phyloP scores from a whole-genome alignment of 1,284 basidiomycete species.

The Sutorius eximius region DNA sequence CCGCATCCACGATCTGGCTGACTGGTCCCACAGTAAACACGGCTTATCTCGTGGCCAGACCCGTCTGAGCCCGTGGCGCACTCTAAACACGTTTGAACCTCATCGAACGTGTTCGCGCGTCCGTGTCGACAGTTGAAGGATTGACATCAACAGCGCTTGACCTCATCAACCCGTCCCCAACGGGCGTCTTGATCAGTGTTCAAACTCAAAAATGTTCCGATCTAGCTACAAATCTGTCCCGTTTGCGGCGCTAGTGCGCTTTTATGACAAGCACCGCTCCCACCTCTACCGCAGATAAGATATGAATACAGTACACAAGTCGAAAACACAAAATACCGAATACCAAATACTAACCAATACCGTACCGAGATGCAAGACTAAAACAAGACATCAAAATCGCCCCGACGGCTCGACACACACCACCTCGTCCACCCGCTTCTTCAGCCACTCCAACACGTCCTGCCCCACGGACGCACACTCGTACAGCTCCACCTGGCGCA shows the following conservation, averaged over 20 bases:
- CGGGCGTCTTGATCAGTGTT: neutral
- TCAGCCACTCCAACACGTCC: slow-evolving; percentile 66
- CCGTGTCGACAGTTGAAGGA: no score
- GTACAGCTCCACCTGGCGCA: slow-evolving; percentile 59
- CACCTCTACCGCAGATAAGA: slow-evolving; percentile 8
- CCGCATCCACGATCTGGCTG: no score
- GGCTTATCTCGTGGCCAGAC: no score
- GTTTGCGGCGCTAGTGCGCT: slow-evolving; percentile 18
- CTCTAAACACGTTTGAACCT: no score
- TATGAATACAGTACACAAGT: slow-evolving; percentile 32
- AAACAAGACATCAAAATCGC: no score
- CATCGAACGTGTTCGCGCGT: no score
- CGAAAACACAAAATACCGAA: slow-evolving; percentile 1
- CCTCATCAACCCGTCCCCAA: no score
- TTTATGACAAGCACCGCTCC: neutral
- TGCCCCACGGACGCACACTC: slow-evolving; percentile 61
- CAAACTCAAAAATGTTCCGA: slow-evolving; percentile 12
- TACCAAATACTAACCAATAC: neutral
- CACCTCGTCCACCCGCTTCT: slow-evolving; percentile 56
- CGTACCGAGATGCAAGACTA: neutral
- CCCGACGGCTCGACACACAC: slow-evolving; percentile 52
- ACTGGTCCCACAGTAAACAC: no score
- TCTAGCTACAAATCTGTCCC: slow-evolving; percentile 1
- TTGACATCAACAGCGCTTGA: no score
- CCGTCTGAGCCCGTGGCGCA: no score